Evolutionary conservation across 305 asterid species (phyloP).

Genomic region (Ajuga reptans): DNA sequence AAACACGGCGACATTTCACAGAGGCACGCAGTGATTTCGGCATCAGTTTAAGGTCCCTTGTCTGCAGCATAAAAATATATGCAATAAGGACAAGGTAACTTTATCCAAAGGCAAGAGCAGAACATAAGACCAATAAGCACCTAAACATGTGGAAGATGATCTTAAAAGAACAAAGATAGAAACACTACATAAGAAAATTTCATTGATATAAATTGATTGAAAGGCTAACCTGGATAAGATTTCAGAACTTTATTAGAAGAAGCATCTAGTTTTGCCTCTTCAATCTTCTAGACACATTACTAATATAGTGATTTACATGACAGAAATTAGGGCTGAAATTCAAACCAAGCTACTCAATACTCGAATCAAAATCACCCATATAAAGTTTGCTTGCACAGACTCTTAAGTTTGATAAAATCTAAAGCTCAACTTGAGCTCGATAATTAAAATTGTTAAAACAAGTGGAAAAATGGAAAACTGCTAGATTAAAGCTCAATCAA

Average conservation of each 20-base stretch:
- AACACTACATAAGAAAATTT: neutral
- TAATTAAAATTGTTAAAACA: too few relatives aligned
- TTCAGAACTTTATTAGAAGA: neutral
- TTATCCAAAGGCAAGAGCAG: neutral
- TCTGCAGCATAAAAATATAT: slow-evolving; percentile 35
- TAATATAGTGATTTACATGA: too few relatives aligned
- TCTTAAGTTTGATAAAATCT: too few relatives aligned
- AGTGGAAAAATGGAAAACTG: too few relatives aligned
- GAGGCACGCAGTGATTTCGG: slow-evolving; percentile 45
- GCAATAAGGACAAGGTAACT: neutral
- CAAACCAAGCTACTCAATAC: too few relatives aligned
- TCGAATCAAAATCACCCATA: too few relatives aligned
- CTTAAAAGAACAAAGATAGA: neutral
- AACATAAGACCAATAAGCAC: neutral
- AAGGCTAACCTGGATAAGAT: neutral
- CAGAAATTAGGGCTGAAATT: too few relatives aligned
- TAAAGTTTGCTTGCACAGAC: too few relatives aligned
- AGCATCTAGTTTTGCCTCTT: neutral
- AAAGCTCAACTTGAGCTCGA: too few relatives aligned
- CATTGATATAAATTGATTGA: neutral
- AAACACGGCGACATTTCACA: slow-evolving; percentile 54
- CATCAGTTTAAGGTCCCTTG: slow-evolving; percentile 65
- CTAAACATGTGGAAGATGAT: neutral
- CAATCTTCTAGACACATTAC: neutral
- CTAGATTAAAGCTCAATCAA: too few relatives aligned